Evolutionary conservation across 352 stramenopile genomes (phyloP), one percentile per base, ranked within the genome.

Genomic region (Pythium dissotocum): DNA sequence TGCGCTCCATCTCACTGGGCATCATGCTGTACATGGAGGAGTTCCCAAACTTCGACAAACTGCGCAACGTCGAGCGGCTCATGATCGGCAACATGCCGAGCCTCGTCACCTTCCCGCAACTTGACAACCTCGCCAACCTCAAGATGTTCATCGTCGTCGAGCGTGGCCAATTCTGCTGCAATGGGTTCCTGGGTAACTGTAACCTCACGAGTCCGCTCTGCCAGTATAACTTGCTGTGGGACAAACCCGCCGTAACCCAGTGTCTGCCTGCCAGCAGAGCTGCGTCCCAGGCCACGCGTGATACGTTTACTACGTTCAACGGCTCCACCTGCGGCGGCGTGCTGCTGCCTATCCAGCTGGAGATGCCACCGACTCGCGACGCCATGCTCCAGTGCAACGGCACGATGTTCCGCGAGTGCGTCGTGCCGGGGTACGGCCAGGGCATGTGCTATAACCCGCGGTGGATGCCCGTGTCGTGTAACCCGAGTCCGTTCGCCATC

Each of bases 371-470:
- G 28, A 57, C 58, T 14, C 42, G 4, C 42, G 58, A 64, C 1
- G 67, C 58, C 21, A 73, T 79, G 62, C 53, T 64, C 8, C 57
- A 72, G 12, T 87, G 77, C 69, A 74, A 82, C 44, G 79, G 79
- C 1, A 78, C 64, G 3, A 55, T 84, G 33, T 84, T 78, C 57
- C 69, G 73, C n/a, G 46, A 78, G 53, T 85, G 79, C 40, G 7
- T 18, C 2, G 33, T 71, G 28, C 12, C 55, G 2, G 60, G 21
- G 26, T 65, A 54, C 1, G 58, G 26, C 14, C 36, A 51, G 1
- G 61, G 33, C 32, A 67, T 67, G 61, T 67, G 61, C 51, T 64
- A 67, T 51, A 67, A 67, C 61, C 6, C 51, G 24, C 61, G 61
- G 21, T 60, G 61, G 61, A 67, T 60, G 61, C 49, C 51, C 5